Base-by-base conservation (phyloP, 75 land plant species). In the Cunninghamia lanceolata region DNA sequence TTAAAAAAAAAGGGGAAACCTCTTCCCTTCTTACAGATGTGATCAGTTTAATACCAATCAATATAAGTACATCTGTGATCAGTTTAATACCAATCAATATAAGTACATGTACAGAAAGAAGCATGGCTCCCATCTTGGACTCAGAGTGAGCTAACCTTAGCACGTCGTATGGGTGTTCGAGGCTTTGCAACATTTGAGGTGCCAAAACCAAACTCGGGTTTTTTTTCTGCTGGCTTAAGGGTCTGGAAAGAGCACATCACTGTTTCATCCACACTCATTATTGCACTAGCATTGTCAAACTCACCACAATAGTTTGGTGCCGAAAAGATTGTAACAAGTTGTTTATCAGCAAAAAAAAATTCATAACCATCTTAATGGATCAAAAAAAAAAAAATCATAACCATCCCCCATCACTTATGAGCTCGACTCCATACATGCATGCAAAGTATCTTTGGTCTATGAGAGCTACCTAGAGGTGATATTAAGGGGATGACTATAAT, bases 351-450 rank as follows among this genome's bases (percentile, higher is more conserved):
- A 91, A 94, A 94, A n/a, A n/a, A n/a, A 83, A 94, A 94, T 63
- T 94, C 96, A 88, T 94, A 94, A 3, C 96, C 96, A 90, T 94
- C 96, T n/a, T n/a, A n/a, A n/a, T n/a, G n/a, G n/a, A n/a, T n/a
- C n/a, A n/a, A n/a, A n/a, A n/a, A n/a, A n/a, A n/a, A n/a, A n/a
- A n/a, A n/a, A n/a, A n/a, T n/a, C n/a, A n/a, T n/a, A n/a, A n/a
- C n/a, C n/a, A n/a, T n/a, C n/a, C n/a, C n/a, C n/a, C n/a, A n/a
- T n/a, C n/a, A n/a, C n/a, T n/a, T n/a, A n/a, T n/a, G n/a, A n/a
- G n/a, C n/a, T n/a, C n/a, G n/a, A n/a, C n/a, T n/a, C n/a, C n/a
- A n/a, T n/a, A n/a, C n/a, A n/a, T n/a, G n/a, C n/a, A n/a, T n/a
- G n/a, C n/a, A n/a, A n/a, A n/a, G n/a, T n/a, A n/a, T n/a, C n/a